Conservation (phyloP, 495 filamentous ascomycete species). For the Chlorociboria aeruginascens region DNA sequence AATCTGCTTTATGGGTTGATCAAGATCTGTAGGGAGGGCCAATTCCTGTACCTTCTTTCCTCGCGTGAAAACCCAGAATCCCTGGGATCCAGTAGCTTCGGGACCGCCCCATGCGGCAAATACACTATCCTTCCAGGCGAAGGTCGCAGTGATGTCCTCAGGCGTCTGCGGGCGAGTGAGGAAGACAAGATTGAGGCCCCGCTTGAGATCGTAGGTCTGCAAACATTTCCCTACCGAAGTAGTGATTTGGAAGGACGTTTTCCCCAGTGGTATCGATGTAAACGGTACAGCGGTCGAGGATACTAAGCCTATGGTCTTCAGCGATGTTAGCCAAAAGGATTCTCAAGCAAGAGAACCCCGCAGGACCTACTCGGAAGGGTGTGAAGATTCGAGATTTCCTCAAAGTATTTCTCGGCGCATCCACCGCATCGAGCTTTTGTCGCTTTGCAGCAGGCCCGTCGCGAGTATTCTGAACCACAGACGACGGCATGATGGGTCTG, state of each 20-base stretch:
- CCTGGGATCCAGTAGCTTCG: constrained; percentile 35
- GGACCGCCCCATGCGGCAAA: constrained; percentile 74
- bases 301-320: constrained; percentile 79
- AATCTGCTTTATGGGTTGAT: constrained; percentile 63
- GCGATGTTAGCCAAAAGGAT: neutral
- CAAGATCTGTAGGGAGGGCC: constrained; percentile 43
- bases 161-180: constrained; percentile 84
- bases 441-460: constrained; percentile 52
- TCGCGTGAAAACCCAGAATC: constrained; percentile 88
- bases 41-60: constrained; percentile 78
- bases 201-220: constrained; percentile 88
- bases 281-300: constrained; percentile 86
- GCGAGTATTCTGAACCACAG: constrained; percentile 29
- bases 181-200: constrained; percentile 83
- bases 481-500: constrained; percentile 28
- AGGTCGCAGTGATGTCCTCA: constrained; percentile 69
- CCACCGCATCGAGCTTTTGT: constrained; percentile 41
- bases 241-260: constrained; percentile 92
- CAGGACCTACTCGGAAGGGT: constrained; percentile 68
- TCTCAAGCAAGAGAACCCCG: neutral
- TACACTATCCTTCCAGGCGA: constrained; percentile 76
- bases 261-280: constrained; percentile 74
- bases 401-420: constrained; percentile 20
- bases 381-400: constrained; percentile 70
- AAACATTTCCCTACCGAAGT: constrained; percentile 82